A percentile compares a stretch with the other conserved stretches of the same genome.
These are phyloP conservation scores for Magnusiomyces magnusii DNA, from an alignment of 1,139 yeast genomes.

Conservation along the genomic window DNA sequence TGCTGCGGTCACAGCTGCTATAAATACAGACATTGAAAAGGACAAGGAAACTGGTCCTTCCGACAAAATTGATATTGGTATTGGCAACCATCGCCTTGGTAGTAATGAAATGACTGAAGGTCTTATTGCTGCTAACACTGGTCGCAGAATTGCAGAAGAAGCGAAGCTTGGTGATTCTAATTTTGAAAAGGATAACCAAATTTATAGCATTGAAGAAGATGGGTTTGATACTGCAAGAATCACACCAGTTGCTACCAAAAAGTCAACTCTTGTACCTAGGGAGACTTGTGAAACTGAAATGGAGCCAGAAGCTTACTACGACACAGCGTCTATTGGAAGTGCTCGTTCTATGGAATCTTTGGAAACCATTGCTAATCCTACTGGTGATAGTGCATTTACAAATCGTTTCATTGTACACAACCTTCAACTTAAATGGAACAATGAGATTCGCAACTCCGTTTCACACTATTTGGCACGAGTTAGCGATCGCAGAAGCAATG, in stretches of 20 bases:
- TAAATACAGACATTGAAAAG: background rate
- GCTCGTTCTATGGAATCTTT: constrained; percentile 8
- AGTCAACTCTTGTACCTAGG: background rate
- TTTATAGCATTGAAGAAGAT: constrained; percentile 7
- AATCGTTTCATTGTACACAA: constrained; percentile 77
- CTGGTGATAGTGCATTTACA: constrained; percentile 42
- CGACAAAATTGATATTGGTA: background rate
- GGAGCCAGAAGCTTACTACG: background rate
- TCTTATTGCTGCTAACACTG: background rate
- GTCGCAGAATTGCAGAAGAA: background rate
- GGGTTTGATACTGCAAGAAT: background rate
- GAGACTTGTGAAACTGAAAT: background rate
- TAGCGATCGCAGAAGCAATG: constrained; percentile 47
- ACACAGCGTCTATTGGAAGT: constrained; percentile 1
- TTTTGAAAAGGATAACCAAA: background rate
- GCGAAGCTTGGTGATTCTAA: background rate
- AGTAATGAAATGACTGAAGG: background rate
- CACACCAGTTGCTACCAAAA: background rate
- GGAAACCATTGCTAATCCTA: constrained; percentile 25
- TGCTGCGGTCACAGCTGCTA: background rate
- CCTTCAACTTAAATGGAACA: constrained; percentile 74
- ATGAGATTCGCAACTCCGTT: constrained; percentile 53
- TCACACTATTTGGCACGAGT: constrained; percentile 55
- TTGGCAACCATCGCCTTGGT: background rate
- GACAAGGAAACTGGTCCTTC: background rate